Conservation (phyloP, 176 grass and related monocot species). For the Miscanthus lutarioriparius region DNA sequence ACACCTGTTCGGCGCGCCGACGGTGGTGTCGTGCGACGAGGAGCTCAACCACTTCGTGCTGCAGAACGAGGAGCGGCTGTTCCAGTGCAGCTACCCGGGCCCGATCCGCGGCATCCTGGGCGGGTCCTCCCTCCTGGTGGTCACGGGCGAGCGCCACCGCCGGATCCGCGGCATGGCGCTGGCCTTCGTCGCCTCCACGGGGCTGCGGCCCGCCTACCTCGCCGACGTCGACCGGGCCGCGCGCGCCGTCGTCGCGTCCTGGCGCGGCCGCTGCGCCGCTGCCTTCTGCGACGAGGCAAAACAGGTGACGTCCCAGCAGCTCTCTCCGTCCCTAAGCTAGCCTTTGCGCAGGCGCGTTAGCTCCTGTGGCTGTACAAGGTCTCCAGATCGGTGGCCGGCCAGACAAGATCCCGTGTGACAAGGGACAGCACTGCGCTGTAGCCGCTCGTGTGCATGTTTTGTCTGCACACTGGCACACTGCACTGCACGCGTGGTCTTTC, state of each 20-base stretch:
- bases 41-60: conserved; percentile 91
- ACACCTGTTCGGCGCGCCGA: conserved; percentile 75
- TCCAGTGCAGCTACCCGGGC: conserved; percentile 85
- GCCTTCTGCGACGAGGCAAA: conserved; percentile 73
- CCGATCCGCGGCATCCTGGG: conserved; percentile 85
- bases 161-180: conserved; percentile 55
- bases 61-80: conserved; percentile 88
- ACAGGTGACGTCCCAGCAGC: conserved; percentile 46
- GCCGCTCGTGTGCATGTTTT: neutral
- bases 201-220: conserved; percentile 64
- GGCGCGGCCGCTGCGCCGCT: conserved; percentile 29
- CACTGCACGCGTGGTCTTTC: neutral
- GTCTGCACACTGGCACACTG: neutral
- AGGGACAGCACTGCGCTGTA: neutral
- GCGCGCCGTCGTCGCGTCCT: conserved; percentile 48
- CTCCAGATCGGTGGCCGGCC: too few relatives aligned
- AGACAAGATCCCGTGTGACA: neutral
- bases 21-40: conserved; percentile 80
- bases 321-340: neutral
- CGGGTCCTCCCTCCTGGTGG: conserved; percentile 86
- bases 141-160: conserved; percentile 74
- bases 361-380: too few relatives aligned
- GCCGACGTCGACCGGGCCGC: conserved; percentile 65
- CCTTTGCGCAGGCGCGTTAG: neutral
- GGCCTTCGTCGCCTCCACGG: conserved; percentile 65